Evolutionary conservation across 202 grass and related monocot genomes (phyloP), one percentile per base, ranked within the genome.

Genomic region (Schoenoplectus tabernaemontani): DNA sequence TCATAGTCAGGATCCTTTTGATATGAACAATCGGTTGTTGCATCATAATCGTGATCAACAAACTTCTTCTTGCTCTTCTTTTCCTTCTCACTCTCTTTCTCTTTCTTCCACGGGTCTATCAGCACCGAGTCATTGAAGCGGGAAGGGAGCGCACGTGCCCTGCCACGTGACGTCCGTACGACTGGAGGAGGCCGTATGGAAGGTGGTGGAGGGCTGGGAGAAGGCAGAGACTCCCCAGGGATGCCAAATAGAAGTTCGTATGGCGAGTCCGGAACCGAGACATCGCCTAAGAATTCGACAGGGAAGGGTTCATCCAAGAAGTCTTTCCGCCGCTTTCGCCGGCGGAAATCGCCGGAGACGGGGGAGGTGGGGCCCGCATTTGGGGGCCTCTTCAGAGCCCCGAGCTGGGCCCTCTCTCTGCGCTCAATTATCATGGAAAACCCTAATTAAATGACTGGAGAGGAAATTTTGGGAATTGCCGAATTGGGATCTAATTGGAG

Each of bases 111-210:
- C 30, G 95, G 91, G 83, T 98, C 91, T 11, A 89, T 82, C 46
- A 98, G 88, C 39, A 98, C 95, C 10, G 95, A 98, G 47, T 98
- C 95, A 48, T 90, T 98, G 83, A 90, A 98, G 77, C 91, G 78
- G 33, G 95, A 98, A 46, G 95, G 95, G 42, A 86, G 76, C 37
- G 91, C 91, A 84, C 84, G 91, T 8, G 89, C 41, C 64, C 91
- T 86, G 2, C 95, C 95, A 33, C 95, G 86, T 77, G 84, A 98
- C 10, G 91, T 92, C 67, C 95, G 86, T 34, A 92, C 86, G 5
- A 98, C 87, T 13, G 91, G 87, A 28, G 89, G 91, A 56, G 91
- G 70, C 22, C 82, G 33, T 63, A 33, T 36, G 9, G 76, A 59
- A 7, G 66, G n/a, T 8, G 73, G 63, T 26, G 83, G 43, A 34